Percentiles rank a stretch among this genome's conserved stretches.
These are phyloP conservation scores for Plasmodium fragile DNA, from an alignment of 169 alveolate species.

Conservation along the genomic window DNA sequence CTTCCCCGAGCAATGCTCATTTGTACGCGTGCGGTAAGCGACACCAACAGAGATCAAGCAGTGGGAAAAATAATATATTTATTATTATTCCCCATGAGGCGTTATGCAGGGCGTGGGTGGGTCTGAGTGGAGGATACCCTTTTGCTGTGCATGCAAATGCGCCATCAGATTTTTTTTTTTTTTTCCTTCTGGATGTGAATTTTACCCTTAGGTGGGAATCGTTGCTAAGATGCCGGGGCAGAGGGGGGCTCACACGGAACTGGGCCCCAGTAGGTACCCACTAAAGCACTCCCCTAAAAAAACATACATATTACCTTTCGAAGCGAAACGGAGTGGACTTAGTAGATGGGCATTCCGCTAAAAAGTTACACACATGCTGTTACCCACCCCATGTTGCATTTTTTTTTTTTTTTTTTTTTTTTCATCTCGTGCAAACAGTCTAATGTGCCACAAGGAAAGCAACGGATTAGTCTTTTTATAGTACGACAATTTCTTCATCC, in stretches of 20 bases:
- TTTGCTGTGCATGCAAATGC: background rate
- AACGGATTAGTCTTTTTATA: background rate
- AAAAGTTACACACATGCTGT: background rate
- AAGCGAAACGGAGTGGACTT: background rate
- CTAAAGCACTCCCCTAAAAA: background rate
- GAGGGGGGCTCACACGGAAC: background rate
- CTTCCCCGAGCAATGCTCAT: background rate
- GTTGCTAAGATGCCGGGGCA: background rate
- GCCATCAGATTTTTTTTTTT: background rate
- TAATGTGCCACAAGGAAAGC: background rate
- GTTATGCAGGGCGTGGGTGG: background rate
- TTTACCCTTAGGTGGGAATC: background rate
- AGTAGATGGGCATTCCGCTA: background rate
- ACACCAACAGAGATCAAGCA: background rate
- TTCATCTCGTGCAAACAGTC: background rate
- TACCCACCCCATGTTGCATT: background rate
- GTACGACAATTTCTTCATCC: background rate
- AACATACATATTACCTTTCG: background rate
- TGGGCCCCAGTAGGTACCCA: background rate
- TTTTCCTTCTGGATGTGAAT: background rate
- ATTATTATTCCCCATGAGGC: background rate
- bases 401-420: too few species aligned
- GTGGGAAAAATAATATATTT: background rate
- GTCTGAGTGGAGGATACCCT: background rate
- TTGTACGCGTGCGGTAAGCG: background rate